A percentile compares a stretch with the other conserved stretches of the same genome.
These are phyloP conservation scores for Sporobolomyces phaffii DNA, from an alignment of 768 basidiomycete genomes.

Conservation along the genomic window DNA sequence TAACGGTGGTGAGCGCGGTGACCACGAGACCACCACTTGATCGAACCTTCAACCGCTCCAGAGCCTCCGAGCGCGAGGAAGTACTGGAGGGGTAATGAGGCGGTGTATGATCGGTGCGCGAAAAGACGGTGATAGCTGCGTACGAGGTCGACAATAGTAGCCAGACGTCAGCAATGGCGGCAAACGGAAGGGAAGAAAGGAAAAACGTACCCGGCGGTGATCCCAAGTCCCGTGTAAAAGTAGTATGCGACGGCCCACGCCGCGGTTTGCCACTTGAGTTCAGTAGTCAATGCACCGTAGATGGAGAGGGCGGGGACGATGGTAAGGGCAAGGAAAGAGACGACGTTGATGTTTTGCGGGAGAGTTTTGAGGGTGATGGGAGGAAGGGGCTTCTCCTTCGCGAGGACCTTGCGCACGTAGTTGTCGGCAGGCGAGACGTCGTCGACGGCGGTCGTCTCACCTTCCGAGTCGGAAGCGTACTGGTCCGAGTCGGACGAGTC, in stretches of 20 bases:
- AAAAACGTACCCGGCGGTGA: conserved; percentile 3
- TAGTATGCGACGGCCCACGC: conserved; percentile 70
- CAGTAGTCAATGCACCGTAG: conserved; percentile 63
- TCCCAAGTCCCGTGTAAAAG: conserved; percentile 73
- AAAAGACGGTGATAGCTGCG: conserved; percentile 84
- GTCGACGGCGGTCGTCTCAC: conserved; percentile 38
- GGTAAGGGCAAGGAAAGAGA: conserved; percentile 52
- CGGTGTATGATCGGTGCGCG: conserved; percentile 95
- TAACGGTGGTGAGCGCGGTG: conserved; percentile 71
- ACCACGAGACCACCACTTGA: conserved; percentile 97
- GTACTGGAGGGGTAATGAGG: conserved; percentile 76
- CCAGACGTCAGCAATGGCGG: not conserved
- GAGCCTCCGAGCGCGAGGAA: conserved; percentile 75
- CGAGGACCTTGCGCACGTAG: conserved; percentile 50
- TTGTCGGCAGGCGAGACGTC: conserved; percentile 28
- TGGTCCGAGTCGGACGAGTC: conserved; percentile 13
- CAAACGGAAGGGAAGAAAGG: not conserved
- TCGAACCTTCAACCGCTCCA: conserved; percentile 91
- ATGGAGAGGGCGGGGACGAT: conserved; percentile 68
- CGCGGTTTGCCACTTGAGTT: conserved; percentile 63
- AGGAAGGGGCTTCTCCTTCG: conserved; percentile 49
- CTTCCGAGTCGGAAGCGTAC: conserved; percentile 32
- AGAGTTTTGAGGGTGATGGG: conserved; percentile 48
- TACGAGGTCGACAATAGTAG: conserved; percentile 44
- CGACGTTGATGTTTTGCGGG: conserved; percentile 45